These are phyloP conservation scores for Leptodontidium sp. DNA, from an alignment of 2,329 filamentous ascomycete genomes.

Conservation along the genomic window DNA sequence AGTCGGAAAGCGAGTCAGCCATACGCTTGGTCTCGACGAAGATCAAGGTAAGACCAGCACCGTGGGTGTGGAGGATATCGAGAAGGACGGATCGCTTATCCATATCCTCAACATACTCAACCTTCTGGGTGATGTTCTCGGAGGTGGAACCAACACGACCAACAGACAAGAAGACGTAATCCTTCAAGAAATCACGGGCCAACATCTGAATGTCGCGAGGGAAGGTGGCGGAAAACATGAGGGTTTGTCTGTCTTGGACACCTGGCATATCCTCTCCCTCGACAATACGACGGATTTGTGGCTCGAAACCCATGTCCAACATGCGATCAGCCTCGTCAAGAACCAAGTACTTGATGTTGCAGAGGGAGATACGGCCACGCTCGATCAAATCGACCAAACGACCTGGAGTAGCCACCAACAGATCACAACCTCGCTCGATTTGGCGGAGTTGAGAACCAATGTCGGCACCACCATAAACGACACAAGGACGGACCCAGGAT, in stretches of 20 bases:
- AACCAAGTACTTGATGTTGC: constrained; percentile 99
- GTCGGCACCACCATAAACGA: constrained; percentile 98
- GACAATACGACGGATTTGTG: constrained; percentile 97
- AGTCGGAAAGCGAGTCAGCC: constrained; percentile 97
- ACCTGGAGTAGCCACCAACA: constrained; percentile 95
- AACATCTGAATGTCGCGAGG: constrained; percentile 99
- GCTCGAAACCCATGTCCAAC: constrained; percentile 99
- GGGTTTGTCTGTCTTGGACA: constrained; percentile 86
- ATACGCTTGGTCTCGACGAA: constrained; percentile 99
- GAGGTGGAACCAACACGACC: constrained; percentile 98
- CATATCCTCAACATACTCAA: constrained; percentile 95
- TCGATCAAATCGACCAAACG: constrained; percentile 98
- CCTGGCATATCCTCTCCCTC: constrained; percentile 97
- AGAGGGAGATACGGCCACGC: constrained; percentile 95
- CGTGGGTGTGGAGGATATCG: constrained; percentile 96
- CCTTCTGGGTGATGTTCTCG: constrained; percentile 99
- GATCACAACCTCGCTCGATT: constrained; percentile 96
- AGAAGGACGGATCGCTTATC: constrained; percentile 98
- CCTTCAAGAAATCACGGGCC: constrained; percentile 97
- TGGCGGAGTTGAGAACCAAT: constrained; percentile 98
- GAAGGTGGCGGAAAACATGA: constrained; percentile 99
- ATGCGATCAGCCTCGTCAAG: constrained; percentile 99
- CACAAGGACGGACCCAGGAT: constrained; percentile 97
- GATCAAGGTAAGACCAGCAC: constrained; percentile 88
- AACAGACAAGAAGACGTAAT: constrained; percentile 98